These are phyloP conservation scores for Lineolata rhizophorae DNA, from an alignment of 495 filamentous ascomycete genomes.

Conservation along the genomic window DNA sequence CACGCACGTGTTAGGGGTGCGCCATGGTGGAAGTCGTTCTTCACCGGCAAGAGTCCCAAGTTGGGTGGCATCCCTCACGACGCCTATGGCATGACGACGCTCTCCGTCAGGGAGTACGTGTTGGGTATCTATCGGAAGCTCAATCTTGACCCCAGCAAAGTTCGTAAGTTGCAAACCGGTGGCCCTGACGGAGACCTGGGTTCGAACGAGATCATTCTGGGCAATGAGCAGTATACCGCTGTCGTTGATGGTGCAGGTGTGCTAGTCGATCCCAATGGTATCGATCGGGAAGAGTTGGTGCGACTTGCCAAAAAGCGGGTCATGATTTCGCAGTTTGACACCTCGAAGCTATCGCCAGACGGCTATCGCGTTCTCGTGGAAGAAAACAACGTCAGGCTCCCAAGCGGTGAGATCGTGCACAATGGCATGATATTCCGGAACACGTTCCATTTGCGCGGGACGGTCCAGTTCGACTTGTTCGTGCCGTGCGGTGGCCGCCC, in stretches of 20 bases:
- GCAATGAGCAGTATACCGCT: constrained; percentile 80
- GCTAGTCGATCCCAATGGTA: constrained; percentile 73
- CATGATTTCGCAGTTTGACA: constrained; percentile 80
- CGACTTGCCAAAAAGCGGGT: constrained; percentile 67
- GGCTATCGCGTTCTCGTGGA: constrained; percentile 91
- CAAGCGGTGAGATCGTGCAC: constrained; percentile 62
- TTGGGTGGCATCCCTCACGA: constrained; percentile 95
- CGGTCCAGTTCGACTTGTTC: constrained; percentile 52
- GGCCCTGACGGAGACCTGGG: constrained; percentile 93
- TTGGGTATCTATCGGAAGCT: constrained; percentile 93
- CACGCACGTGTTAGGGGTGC: constrained; percentile 76
- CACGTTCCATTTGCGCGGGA: constrained; percentile 70
- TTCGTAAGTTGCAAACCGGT: constrained; percentile 90
- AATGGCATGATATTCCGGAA: constrained; percentile 95
- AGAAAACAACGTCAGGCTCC: constrained; percentile 65
- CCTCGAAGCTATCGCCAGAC: constrained; percentile 60
- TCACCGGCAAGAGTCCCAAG: constrained; percentile 92
- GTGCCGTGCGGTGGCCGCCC: constrained; percentile 93
- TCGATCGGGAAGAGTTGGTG: constrained; percentile 63
- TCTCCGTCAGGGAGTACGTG: constrained; percentile 89
- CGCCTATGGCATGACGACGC: constrained; percentile 87
- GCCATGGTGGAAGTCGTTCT: constrained; percentile 99
- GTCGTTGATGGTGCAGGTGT: constrained; percentile 94
- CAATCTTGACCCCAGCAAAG: constrained; percentile 57
- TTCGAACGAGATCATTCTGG: constrained; percentile 90